Evolutionary conservation across 2,329 filamentous ascomycete genomes (phyloP), one percentile per base, ranked within the genome.

Genomic region (Penicillium olsonii): DNA sequence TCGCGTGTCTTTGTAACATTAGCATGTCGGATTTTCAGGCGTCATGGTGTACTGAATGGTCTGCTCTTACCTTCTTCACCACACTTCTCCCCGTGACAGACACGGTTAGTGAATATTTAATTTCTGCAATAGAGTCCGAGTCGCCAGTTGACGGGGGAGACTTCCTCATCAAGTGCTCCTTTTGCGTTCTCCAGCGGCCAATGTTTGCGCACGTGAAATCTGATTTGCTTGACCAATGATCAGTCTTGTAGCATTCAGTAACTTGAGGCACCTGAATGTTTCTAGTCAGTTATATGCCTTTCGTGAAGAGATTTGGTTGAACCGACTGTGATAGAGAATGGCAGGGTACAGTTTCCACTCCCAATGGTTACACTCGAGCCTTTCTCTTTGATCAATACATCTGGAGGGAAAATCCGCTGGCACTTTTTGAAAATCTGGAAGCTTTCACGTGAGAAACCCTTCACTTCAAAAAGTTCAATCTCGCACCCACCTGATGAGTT

Each of bases 401-500:
- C 42, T 22, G 41, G 31, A 11, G 41, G 42, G n/a, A 49, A 49
- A 1, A 49, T 1, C n/a, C 26, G 35, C 9, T 39, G 20, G 3
- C 34, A 40, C 1, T 35, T 35, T 14, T 27, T 34, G 24, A 49
- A 45, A 9, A 49, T 26, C 46, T 49, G n/a, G 17, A 29, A 11
- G 3, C 14, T 22, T 4, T 9, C 2, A 18, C n/a, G 19, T 45
- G 17, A 45, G 20, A 17, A n/a, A 10, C n/a, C n/a, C 10, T 35
- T 11, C n/a, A 22, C 14, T 42, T 4, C 18, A 5, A 3, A 2
- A 24, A 18, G 38, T 31, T 14, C 34, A 15, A 18, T 22, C 24
- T 41, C 14, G 8, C 11, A 42, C 39, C 14, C 50, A 55, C 53
- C 42, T 54, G 38, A 38, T 61, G 57, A 4, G 40, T 46, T 38